Evolutionary conservation across 331 rosid species (phyloP), one percentile per base, ranked within the genome.

Genomic region (Rhamnella rubrinervis): DNA sequence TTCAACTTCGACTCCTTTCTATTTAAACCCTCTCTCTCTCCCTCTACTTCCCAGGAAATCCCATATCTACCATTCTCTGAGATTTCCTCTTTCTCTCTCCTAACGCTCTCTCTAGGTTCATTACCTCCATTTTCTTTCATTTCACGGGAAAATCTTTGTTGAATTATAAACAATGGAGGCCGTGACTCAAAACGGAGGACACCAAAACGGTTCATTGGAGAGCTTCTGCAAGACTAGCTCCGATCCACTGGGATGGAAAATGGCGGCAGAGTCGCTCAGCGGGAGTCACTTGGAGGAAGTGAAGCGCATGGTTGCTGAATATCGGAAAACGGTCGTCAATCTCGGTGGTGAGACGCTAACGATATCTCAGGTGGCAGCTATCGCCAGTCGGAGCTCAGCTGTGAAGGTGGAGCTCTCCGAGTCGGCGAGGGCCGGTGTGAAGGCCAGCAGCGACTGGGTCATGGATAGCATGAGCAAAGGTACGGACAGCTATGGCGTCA

Each of bases 371-470:
- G 96, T 92, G 72, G 98, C 98, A 0, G 98, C 95, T 5, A 75
- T 89, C 4, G 89, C 98, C 19, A 12, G 69, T 12, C 68, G 67
- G 18, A 88, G 79, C 67, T 19, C 66, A 0, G 85, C 84, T 0
- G 88, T 87, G 1, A 38, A 18, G 72, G 97, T 92, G 58, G 96
- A 87, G 84, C 86, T 92, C 2, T 79, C 91, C 7, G 96, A 92
- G 80, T 72, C 84, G 3, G 75, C 91, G 0, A 70, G 95, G 59
- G 91, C 81, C 0, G 92, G 96, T 3, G 97, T 89, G 7, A 80
- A 89, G 82, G 97, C 97, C 0, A 92, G 97, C 74, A 87, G 95
- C 26, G 92, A 92, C 1, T 92, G 97, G 97, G 95, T 92, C n/a
- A 81, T 89, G 92, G 83, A 89, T 0, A 85, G 95, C 70, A 85